Evolutionary conservation across 306 rosid genomes (phyloP).

Genomic region (Cicer chorassanicum): DNA sequence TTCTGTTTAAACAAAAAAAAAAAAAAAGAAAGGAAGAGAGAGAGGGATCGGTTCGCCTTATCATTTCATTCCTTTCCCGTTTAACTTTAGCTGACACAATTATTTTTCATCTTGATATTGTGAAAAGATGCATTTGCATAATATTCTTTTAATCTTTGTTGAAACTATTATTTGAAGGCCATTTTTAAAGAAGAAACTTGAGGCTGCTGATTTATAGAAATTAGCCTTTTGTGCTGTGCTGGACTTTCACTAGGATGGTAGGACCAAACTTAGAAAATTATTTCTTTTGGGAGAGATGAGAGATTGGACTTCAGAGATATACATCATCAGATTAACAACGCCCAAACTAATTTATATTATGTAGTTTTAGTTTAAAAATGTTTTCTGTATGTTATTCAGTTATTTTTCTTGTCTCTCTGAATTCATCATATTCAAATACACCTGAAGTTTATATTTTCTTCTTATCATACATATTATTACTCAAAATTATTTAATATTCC

Average conservation of each 20-base stretch:
- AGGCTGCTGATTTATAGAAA: constrained; percentile 16
- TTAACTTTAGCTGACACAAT: constrained; percentile 21
- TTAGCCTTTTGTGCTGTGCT: constrained; percentile 15
- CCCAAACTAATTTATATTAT: constrained; percentile 12
- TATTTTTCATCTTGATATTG: constrained; percentile 26
- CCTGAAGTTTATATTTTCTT: constrained; percentile 25
- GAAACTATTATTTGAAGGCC: constrained; percentile 34
- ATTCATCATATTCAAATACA: constrained; percentile 6
- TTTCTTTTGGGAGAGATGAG: constrained; percentile 4
- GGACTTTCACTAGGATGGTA: constrained; percentile 21
- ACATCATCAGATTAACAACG: constrained; percentile 13
- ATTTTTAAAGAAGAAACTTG: neutral
- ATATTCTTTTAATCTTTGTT: constrained; percentile 15
- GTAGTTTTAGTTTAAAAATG: constrained; percentile 27
- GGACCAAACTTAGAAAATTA: constrained; percentile 20
- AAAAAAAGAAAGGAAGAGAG: neutral
- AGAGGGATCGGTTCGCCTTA: constrained; percentile 18
- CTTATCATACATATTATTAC: constrained; percentile 17
- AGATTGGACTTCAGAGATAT: neutral
- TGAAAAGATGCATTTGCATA: constrained; percentile 21
- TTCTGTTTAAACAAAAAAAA: constrained; percentile 15
- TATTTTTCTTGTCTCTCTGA: constrained; percentile 32
- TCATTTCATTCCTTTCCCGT: constrained; percentile 12
- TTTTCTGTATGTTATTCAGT: constrained; percentile 20
- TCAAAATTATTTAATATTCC: constrained; percentile 33